Percentiles rank a stretch among this genome's conserved stretches.
phyloP scores from a whole-genome alignment of 257 asterid genomes.

The Solanum virginianum region DNA sequence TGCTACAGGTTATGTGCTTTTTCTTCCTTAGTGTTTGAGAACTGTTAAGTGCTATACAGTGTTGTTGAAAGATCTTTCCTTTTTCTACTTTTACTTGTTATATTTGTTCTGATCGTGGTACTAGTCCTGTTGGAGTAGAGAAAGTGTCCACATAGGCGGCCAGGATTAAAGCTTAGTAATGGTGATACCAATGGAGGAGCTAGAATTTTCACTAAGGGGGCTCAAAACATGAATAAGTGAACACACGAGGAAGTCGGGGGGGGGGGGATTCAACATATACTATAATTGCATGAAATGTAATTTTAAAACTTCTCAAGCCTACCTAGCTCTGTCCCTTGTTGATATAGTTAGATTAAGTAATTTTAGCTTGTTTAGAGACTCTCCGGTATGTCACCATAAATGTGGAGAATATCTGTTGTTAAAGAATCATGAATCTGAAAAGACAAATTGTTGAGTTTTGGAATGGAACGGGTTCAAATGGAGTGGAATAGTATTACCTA shows the following conservation, averaged over 20 bases:
- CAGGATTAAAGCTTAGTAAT: background rate
- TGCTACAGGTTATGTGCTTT: constrained; percentile 49
- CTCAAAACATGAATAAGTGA: background rate
- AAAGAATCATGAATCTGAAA: background rate
- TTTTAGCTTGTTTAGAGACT: background rate
- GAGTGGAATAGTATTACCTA: background rate
- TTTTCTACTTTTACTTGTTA: background rate
- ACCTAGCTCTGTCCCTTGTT: background rate
- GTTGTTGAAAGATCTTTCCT: background rate
- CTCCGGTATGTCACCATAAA: background rate
- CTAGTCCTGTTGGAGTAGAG: background rate
- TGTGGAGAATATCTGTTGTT: background rate
- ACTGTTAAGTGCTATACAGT: background rate
- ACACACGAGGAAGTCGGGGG: background rate
- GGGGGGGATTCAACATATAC: background rate
- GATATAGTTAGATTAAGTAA: background rate
- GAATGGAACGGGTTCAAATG: background rate
- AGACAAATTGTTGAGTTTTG: background rate
- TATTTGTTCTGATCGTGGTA: background rate
- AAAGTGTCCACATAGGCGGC: background rate
- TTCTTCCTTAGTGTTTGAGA: background rate
- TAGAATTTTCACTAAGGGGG: background rate
- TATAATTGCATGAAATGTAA: background rate
- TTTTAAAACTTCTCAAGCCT: background rate
- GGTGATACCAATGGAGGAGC: background rate